Evolutionary conservation across 345 rosid species (phyloP).

Genomic region (Brassica rapa): DNA sequence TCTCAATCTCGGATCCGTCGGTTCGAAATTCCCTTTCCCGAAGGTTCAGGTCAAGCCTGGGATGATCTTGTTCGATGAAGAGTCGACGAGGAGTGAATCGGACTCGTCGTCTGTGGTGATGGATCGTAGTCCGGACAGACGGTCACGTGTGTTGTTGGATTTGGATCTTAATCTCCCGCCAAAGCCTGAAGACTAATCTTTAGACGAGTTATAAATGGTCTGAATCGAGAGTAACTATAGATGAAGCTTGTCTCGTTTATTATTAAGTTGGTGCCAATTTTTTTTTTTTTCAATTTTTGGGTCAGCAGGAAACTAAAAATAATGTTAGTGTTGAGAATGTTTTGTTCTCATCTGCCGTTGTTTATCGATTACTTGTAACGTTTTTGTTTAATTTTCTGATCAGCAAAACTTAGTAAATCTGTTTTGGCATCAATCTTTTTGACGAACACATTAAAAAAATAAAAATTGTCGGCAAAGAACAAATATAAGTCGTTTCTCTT

Average conservation of each 20-base stretch:
- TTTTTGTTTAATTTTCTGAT: not conserved
- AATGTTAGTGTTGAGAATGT: not conserved
- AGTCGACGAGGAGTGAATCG: constrained; percentile 48
- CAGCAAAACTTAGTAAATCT: not conserved
- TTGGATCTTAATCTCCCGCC: constrained; percentile 75
- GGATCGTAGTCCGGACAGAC: constrained; percentile 39
- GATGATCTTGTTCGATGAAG: constrained; percentile 16
- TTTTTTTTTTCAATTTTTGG: not conserved
- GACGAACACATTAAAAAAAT: not conserved
- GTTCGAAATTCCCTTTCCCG: constrained; percentile 36
- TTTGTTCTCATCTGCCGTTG: constrained; percentile 18
- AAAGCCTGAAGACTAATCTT: constrained; percentile 41
- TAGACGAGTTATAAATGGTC: not conserved
- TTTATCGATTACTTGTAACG: not conserved
- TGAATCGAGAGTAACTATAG: not conserved
- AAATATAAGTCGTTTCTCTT: not conserved
- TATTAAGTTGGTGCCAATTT: constrained; percentile 2
- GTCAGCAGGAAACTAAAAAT: constrained; percentile 17
- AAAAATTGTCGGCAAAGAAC: not conserved
- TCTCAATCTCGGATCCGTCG: constrained; percentile 44
- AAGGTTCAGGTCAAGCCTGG: constrained; percentile 24
- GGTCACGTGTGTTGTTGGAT: constrained; percentile 41
- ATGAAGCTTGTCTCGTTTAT: not conserved
- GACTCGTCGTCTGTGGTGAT: constrained; percentile 54
- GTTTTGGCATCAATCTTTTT: constrained; percentile 17